Percentiles rank a stretch among this genome's conserved stretches.
Conservation (phyloP, 2,329 filamentous ascomycete genomes). For the Colletotrichum sansevieriae region DNA sequence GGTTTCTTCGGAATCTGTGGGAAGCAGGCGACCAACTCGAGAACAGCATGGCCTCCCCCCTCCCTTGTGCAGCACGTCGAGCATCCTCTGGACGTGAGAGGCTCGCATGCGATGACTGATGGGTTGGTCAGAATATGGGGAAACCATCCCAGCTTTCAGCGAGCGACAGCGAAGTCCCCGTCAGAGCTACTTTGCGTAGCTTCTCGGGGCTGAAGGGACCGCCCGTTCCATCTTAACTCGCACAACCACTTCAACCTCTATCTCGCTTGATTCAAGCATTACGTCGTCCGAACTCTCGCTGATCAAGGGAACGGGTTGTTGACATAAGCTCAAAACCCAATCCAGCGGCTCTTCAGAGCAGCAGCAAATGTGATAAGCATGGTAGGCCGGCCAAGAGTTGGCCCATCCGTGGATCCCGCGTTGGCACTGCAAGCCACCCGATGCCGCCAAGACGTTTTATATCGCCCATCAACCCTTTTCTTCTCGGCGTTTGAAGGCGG, state of each 20-base stretch:
- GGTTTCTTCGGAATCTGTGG: too few relatives aligned
- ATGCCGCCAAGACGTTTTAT: slow-evolving; percentile 30
- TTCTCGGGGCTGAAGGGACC: neutral
- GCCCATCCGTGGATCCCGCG: slow-evolving; percentile 20
- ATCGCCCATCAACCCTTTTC: neutral
- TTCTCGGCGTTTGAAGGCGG: neutral
- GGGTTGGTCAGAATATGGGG: neutral
- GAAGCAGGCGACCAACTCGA: neutral
- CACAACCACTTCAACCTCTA: neutral
- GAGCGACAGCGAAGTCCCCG: neutral
- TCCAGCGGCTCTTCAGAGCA: neutral
- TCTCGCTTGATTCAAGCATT: neutral
- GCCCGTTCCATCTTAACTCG: neutral
- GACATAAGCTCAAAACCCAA: slow-evolving; percentile 17
- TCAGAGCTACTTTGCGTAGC: neutral
- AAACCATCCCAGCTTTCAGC: slow-evolving; percentile 5
- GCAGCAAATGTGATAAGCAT: neutral
- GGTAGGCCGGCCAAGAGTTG: slow-evolving; percentile 23
- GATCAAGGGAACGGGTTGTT: neutral
- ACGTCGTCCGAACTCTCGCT: neutral
- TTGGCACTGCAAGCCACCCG: slow-evolving; percentile 40
- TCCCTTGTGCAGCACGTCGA: neutral
- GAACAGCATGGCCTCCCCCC: neutral
- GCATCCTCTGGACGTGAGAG: slow-evolving; percentile 3
- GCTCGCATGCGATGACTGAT: slow-evolving; percentile 18